These are phyloP conservation scores for Mallotus japonicus DNA, from an alignment of 441 rosid genomes.

Conservation along the genomic window DNA sequence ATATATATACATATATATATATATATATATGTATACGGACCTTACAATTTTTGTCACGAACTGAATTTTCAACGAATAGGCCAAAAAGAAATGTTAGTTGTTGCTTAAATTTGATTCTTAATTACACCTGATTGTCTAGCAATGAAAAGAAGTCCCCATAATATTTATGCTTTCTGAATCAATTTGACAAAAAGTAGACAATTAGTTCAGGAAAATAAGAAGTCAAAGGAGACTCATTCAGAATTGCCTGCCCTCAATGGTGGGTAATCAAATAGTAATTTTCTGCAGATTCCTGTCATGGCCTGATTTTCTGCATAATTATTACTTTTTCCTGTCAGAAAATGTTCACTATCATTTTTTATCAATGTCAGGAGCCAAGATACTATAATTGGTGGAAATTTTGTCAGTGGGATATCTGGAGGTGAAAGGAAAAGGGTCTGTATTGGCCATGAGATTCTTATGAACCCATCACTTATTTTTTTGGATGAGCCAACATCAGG, in stretches of 20 bases:
- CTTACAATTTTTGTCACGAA: too few relatives aligned
- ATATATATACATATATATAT: too few relatives aligned
- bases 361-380: constrained; percentile 7
- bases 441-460: constrained; percentile 17
- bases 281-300: neutral
- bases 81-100: too few relatives aligned
- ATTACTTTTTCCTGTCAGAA: neutral
- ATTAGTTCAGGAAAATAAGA: too few relatives aligned
- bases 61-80: too few relatives aligned
- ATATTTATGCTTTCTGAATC: too few relatives aligned
- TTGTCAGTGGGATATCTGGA: constrained; percentile 15
- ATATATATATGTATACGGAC: too few relatives aligned
- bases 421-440: constrained; percentile 22
- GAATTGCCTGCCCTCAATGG: neutral
- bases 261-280: neutral
- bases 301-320: neutral
- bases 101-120: too few relatives aligned
- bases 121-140: too few relatives aligned
- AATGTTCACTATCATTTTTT: too few relatives aligned
- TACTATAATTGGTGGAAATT: constrained; percentile 7
- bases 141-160: too few relatives aligned
- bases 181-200: too few relatives aligned
- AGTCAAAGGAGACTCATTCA: neutral
- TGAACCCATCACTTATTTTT: constrained; percentile 15
- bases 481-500: constrained; percentile 21